Percentiles rank a stretch among this genome's conserved stretches.
Conservation (phyloP, 306 rosid genomes). For the Alnus glutinosa region DNA sequence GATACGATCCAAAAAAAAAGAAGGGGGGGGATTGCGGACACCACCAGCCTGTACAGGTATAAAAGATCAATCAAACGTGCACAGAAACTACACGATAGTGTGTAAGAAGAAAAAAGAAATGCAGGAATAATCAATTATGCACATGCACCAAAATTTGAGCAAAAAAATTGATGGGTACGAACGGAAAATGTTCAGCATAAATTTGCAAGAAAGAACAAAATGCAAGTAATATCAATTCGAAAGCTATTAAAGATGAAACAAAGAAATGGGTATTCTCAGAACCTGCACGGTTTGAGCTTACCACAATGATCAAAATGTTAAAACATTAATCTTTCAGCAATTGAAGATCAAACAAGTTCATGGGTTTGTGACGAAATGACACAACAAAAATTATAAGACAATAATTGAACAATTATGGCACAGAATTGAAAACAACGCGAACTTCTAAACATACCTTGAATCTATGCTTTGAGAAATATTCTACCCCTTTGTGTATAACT, state of each 20-base stretch:
- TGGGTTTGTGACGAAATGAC: conserved; percentile 1
- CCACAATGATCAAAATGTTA: not conserved
- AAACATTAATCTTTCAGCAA: not conserved
- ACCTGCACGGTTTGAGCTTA: conserved; percentile 14
- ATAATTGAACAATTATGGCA: not conserved
- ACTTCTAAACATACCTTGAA: conserved; percentile 35
- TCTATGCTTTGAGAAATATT: conserved; percentile 14
- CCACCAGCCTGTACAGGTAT: not conserved
- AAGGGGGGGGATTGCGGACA: conserved; percentile 4
- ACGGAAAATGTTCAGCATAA: not conserved
- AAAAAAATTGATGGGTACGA: not conserved
- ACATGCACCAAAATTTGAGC: not conserved
- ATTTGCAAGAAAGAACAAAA: conserved; percentile 6
- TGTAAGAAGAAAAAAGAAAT: not conserved
- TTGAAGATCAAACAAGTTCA: conserved; percentile 11
- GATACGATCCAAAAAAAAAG: not conserved
- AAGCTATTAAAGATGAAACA: conserved; percentile 13
- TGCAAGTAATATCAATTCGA: conserved; percentile 1
- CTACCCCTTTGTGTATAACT: conserved; percentile 12
- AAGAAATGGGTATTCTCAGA: conserved; percentile 14
- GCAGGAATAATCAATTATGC: conserved; percentile 19
- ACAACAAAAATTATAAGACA: not conserved
- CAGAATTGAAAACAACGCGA: not conserved
- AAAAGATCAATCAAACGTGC: not conserved
- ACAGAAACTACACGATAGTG: too few species aligned